Percentiles rank a stretch among this genome's conserved stretches.
Evolutionary conservation across 1,284 basidiomycete genomes (phyloP).

Genomic region (Vanrija sp.): DNA sequence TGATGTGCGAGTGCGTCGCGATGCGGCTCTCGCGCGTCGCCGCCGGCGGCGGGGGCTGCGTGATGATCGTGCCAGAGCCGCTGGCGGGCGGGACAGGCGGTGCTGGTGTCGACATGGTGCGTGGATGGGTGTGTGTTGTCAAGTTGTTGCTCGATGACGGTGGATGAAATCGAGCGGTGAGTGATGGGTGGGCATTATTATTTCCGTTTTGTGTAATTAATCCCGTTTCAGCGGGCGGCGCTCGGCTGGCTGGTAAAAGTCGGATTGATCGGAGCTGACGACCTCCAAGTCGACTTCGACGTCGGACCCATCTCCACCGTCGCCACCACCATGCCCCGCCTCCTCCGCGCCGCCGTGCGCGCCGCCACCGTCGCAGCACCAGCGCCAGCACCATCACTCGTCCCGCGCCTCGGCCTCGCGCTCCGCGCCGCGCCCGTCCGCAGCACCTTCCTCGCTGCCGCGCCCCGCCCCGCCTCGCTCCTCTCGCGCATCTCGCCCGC

Average conservation of each 20-base stretch:
- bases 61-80: constrained; percentile 33
- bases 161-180: not conserved
- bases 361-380: not conserved
- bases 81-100: constrained; percentile 11
- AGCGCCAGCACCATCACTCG: constrained; percentile 1
- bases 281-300: not conserved
- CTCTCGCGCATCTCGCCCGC: constrained; percentile 11
- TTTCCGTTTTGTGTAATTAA: constrained; percentile 15
- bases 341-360: constrained; percentile 9
- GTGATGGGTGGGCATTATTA: not conserved
- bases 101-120: constrained; percentile 14
- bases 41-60: constrained; percentile 43
- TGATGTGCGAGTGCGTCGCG: constrained; percentile 54
- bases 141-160: not conserved
- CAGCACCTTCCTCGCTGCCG: not conserved
- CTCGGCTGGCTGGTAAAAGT: not conserved
- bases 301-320: not conserved
- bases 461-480: constrained; percentile 1
- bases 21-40: constrained; percentile 47
- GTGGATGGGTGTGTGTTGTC: not conserved
- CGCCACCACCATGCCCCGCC: constrained; percentile 10
- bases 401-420: constrained; percentile 3
- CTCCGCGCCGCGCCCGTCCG: constrained; percentile 3
- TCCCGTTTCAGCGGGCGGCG: constrained; percentile 3
- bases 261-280: not conserved